These are phyloP conservation scores for Plantago major DNA, from an alignment of 257 asterid species.

Conservation along the genomic window DNA sequence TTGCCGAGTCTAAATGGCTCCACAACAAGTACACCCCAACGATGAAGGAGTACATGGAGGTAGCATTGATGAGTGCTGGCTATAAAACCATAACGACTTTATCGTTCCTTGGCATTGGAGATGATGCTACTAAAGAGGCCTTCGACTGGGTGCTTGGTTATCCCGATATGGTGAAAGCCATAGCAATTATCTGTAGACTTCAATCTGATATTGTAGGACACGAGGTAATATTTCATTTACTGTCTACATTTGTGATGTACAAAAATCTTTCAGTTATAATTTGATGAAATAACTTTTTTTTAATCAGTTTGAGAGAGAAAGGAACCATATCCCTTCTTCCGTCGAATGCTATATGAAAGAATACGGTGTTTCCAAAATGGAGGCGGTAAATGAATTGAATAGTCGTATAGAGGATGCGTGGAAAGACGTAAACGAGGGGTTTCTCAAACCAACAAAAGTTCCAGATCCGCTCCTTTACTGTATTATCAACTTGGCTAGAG, in stretches of 20 bases:
- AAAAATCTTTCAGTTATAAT: too few relatives aligned
- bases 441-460: slow-evolving; percentile 16
- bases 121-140: slow-evolving; percentile 12
- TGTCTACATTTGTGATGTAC: too few relatives aligned
- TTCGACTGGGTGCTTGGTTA: slow-evolving; percentile 22
- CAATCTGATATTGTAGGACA: slow-evolving; percentile 17
- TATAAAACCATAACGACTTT: slow-evolving; percentile 12
- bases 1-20: background rate
- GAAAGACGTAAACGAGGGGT: slow-evolving; percentile 27
- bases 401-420: slow-evolving; percentile 20
- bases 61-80: slow-evolving; percentile 15
- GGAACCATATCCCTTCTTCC: slow-evolving; percentile 26
- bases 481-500: slow-evolving; percentile 22
- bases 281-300: too few relatives aligned
- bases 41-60: slow-evolving; percentile 24
- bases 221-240: slow-evolving; percentile 26
- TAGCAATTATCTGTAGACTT: slow-evolving; percentile 20
- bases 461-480: slow-evolving; percentile 21
- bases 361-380: slow-evolving; percentile 10
- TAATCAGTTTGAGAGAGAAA: slow-evolving; percentile 27
- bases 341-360: slow-evolving; percentile 25
- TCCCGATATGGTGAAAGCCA: slow-evolving; percentile 22
- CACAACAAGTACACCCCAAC: too few relatives aligned
- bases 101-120: slow-evolving; percentile 28
- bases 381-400: slow-evolving; percentile 7